phyloP scores from a whole-genome alignment of 441 rosid species.

The Kokia cookei region DNA sequence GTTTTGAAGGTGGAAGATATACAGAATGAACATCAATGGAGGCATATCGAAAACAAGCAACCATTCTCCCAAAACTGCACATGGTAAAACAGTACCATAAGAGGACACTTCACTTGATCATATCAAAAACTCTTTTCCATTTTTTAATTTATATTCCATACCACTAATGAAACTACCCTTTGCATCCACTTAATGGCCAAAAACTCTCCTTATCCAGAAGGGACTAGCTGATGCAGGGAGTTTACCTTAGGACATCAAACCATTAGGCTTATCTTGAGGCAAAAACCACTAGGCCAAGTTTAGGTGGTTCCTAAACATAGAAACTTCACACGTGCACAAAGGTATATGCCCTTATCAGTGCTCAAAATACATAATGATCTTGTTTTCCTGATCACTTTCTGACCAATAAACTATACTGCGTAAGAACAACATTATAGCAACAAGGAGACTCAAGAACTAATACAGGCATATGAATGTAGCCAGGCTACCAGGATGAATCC shows the following conservation, averaged over 20 bases:
- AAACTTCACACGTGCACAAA: neutral
- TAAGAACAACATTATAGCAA: neutral
- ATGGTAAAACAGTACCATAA: constrained; percentile 7
- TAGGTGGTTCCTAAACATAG: neutral
- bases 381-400: neutral
- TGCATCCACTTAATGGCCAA: neutral
- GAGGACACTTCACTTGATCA: constrained; percentile 9
- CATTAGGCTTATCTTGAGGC: neutral
- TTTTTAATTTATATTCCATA: neutral
- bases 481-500: neutral
- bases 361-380: neutral
- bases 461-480: neutral
- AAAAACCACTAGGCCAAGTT: neutral
- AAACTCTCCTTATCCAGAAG: neutral
- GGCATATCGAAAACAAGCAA: constrained; percentile 80
- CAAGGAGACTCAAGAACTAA: neutral
- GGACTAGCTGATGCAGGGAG: neutral
- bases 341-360: neutral
- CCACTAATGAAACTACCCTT: neutral
- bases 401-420: neutral
- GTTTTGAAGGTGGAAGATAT: constrained; percentile 54
- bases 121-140: neutral
- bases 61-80: constrained; percentile 66
- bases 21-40: constrained; percentile 64
- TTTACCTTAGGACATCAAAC: neutral